A percentile compares a stretch with the other conserved stretches of the same genome.
Conservation (phyloP, 2,329 filamentous ascomycete species). For the Lithohypha guttulata region DNA sequence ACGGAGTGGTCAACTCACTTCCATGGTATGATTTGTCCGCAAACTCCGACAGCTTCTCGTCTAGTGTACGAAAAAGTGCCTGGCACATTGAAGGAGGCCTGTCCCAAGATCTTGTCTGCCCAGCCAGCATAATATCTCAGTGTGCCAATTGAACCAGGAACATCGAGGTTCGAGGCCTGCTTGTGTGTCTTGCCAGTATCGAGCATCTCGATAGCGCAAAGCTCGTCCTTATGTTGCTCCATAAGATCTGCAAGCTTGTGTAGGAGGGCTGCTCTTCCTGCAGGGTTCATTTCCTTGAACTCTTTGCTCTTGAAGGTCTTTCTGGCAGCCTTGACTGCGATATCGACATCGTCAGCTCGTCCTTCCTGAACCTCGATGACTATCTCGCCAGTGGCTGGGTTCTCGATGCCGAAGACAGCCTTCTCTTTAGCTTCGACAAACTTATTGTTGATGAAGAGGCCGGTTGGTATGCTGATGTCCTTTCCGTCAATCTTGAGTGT, state of each 20-base stretch:
- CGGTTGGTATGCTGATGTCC: slow-evolving; percentile 1
- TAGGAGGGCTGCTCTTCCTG: slow-evolving; percentile 20
- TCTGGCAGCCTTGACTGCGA: slow-evolving; percentile 28
- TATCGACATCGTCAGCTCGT: slow-evolving; percentile 26
- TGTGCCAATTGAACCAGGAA: slow-evolving; percentile 55
- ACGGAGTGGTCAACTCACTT: slow-evolving; percentile 57
- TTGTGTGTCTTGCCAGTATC: slow-evolving; percentile 36
- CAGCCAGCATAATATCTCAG: slow-evolving; percentile 82
- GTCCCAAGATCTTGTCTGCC: slow-evolving; percentile 84
- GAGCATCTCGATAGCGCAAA: slow-evolving; percentile 23
- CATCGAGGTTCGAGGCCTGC: slow-evolving; percentile 52
- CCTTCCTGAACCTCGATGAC: slow-evolving; percentile 26
- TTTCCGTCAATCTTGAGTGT: neutral
- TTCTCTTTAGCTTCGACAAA: slow-evolving; percentile 29
- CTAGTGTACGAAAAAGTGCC: slow-evolving; percentile 70
- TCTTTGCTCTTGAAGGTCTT: slow-evolving; percentile 22
- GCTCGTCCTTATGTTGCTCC: slow-evolving; percentile 19
- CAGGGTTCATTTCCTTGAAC: slow-evolving; percentile 21
- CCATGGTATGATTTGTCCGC: slow-evolving; percentile 76
- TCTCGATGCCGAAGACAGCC: slow-evolving; percentile 27
- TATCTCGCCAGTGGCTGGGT: slow-evolving; percentile 24
- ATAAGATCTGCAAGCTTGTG: slow-evolving; percentile 36
- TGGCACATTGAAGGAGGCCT: slow-evolving; percentile 62
- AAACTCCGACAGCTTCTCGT: slow-evolving; percentile 68
- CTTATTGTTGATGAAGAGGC: slow-evolving; percentile 35